phyloP scores from a whole-genome alignment of 2,329 filamentous ascomycete genomes.

The Mycosphaerelloides madeirae region DNA sequence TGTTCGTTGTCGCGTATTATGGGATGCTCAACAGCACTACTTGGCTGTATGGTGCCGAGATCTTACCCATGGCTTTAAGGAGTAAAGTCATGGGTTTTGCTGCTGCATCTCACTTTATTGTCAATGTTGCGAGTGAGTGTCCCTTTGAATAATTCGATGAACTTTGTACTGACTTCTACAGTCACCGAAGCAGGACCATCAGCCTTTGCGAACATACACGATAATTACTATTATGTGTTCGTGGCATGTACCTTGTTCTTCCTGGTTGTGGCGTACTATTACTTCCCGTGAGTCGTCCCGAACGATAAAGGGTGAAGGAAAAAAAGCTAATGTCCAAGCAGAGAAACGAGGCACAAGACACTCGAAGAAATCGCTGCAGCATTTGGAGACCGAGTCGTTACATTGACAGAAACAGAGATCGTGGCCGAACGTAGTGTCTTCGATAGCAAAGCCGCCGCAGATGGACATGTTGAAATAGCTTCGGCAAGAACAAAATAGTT shows the following conservation, averaged over 20 bases:
- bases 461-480: conserved; percentile 1
- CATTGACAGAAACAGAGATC: conserved; percentile 24
- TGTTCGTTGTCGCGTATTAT: conserved; percentile 52
- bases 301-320: no score
- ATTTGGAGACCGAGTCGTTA: conserved; percentile 31
- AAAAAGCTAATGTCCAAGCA: not conserved
- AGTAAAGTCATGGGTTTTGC: conserved; percentile 55
- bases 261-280: conserved; percentile 49
- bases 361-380: conserved; percentile 31
- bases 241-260: conserved; percentile 51
- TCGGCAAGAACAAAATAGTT: no score
- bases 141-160: not conserved
- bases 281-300: conserved; percentile 42
- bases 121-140: conserved; percentile 29
- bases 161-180: conserved; percentile 5
- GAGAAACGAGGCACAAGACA: conserved; percentile 29
- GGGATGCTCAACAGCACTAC: conserved; percentile 27
- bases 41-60: conserved; percentile 45
- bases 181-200: conserved; percentile 43
- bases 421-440: conserved; percentile 18
- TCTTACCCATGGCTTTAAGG: conserved; percentile 50
- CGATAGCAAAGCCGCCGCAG: conserved; percentile 17
- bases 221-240: conserved; percentile 60
- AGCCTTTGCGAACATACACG: conserved; percentile 53
- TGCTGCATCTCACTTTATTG: conserved; percentile 46